Base-by-base conservation (phyloP, 2,329 filamentous ascomycete species). In the Celoporthe dispersa region DNA sequence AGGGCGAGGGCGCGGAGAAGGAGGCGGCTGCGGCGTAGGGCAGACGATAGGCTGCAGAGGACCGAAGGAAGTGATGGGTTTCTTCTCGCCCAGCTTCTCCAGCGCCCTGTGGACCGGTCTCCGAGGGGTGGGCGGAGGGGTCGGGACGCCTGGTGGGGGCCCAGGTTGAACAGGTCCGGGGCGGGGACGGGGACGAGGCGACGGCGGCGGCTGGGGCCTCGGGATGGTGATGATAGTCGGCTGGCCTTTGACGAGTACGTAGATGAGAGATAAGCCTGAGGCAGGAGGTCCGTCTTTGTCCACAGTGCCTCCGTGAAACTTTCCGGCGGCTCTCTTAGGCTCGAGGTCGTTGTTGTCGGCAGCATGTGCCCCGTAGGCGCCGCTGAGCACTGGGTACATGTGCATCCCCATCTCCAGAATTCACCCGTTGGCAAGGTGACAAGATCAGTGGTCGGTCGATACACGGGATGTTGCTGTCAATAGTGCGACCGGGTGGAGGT, bases 1-100 rank as follows among this genome's bases (percentile, higher is more conserved):
- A 0, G 70, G 70, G 12, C 57, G 62, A 2, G 70, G 70, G 1
- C 68, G 44, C 6, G 70, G 70, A 25, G 68, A 70, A n/a, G 70
- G 70, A 2, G 70, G 70, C 35, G 70, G 70, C 16, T 64, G 65
- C 5, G 70, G 70, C 3, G 62, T 57, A 19, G 70, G 68, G 14
- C 44, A 60, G 14, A 62, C 53, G 57, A 62, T 57, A 31, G 53
- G 19, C 16, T 33, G 48, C 25, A 41, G 11, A 16, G 4, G 7
- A 28, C 51, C 41, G 25, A n/a, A 9, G 59, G 6, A 39, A 28
- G 16, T 31, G 3, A 39, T 12, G 28, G n/a, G 25, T 0, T 61
- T 22, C n/a, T 16, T 12, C n/a, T 3, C 25, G 5, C 25, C 31
- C 37, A 33, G 41, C 22, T 16, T n/a, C 5, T 33, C 11, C 28